These are phyloP conservation scores for Trichoderma polysporum DNA, from an alignment of 2,329 filamentous ascomycete genomes.

Conservation along the genomic window DNA sequence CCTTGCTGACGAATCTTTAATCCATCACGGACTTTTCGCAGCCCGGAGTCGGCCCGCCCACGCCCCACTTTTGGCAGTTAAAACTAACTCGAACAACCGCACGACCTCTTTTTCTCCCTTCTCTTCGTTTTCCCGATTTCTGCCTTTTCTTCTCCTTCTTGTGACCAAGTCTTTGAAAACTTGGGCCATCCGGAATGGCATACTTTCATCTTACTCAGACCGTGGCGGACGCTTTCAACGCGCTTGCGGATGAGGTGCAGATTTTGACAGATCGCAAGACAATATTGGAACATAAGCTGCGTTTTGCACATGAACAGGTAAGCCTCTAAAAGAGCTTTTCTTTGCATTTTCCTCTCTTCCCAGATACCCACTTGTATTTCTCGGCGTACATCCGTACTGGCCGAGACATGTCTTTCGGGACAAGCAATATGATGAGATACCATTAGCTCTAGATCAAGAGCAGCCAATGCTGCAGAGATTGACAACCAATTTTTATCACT, in stretches of 20 bases:
- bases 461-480: constrained; percentile 56
- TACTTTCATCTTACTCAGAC: constrained; percentile 50
- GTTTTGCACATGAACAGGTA: constrained; percentile 67
- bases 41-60: constrained; percentile 8
- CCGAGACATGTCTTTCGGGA: neutral
- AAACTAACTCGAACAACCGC: constrained; percentile 23
- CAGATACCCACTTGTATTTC: neutral
- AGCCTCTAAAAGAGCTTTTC: constrained; percentile 30
- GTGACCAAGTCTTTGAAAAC: constrained; percentile 3
- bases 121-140: constrained; percentile 25
- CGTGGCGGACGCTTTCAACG: constrained; percentile 63
- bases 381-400: neutral
- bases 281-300: constrained; percentile 65
- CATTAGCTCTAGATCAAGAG: constrained; percentile 86
- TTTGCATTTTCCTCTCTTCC: neutral
- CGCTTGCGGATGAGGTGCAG: constrained; percentile 65
- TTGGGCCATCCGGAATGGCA: constrained; percentile 35
- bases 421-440: constrained; percentile 41
- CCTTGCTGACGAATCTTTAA: constrained; percentile 18
- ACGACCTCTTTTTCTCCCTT: constrained; percentile 22
- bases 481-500: constrained; percentile 48
- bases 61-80: constrained; percentile 20
- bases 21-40: neutral
- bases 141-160: constrained; percentile 21
- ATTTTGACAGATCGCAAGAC: constrained; percentile 62